Evolutionary conservation across 164 flowering plant genomes (phyloP).

Genomic region (Warburgia ugandensis): DNA sequence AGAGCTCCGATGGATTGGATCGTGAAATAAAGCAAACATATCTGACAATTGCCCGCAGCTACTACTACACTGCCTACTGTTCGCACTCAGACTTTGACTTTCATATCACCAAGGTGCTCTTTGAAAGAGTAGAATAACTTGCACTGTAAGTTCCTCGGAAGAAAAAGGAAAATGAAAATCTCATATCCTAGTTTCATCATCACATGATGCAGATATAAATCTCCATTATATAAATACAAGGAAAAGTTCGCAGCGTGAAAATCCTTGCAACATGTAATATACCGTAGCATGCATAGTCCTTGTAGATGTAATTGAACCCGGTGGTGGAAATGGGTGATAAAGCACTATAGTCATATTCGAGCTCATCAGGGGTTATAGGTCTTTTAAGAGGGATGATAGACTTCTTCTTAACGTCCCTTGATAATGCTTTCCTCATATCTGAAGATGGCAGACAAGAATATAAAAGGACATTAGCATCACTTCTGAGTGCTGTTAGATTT

Average conservation of each 20-base stretch:
- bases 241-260: no score
- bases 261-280: no score
- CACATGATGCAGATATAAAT: no score
- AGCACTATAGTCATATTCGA: constrained; percentile 73
- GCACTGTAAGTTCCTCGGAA: neutral
- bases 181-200: neutral
- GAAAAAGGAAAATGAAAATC: no score
- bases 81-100: constrained; percentile 25
- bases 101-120: constrained; percentile 68
- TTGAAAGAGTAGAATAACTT: constrained; percentile 40
- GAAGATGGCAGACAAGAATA: no score
- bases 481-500: no score
- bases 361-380: constrained; percentile 88
- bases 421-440: constrained; percentile 98
- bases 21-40: constrained; percentile 38
- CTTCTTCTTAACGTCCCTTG: constrained; percentile 83
- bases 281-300: no score
- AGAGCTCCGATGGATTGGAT: constrained; percentile 29
- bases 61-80: constrained; percentile 54
- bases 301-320: no score
- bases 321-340: neutral
- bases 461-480: constrained; percentile 5
- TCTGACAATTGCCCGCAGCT: constrained; percentile 49
- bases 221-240: no score
- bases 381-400: constrained; percentile 58